Evolutionary conservation across 1,139 yeast species (phyloP).

Genomic region (Candida albicans): DNA sequence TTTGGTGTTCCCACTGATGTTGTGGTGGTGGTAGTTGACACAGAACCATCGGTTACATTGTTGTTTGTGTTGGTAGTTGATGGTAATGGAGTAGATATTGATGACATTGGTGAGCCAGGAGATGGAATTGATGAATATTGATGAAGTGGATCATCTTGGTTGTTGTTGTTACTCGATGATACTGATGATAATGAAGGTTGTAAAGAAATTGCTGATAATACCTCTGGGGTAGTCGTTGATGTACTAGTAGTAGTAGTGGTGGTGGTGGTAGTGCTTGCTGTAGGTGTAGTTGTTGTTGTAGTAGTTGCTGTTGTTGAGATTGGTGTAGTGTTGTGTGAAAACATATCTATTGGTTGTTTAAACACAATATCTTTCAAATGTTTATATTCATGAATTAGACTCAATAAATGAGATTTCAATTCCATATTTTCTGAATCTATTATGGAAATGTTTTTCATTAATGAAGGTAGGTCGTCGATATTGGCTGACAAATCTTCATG

Average conservation of each 20-base stretch:
- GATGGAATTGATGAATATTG: neutral
- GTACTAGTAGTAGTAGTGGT: no score
- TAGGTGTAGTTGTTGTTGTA: no score
- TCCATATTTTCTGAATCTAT: conserved; percentile 38
- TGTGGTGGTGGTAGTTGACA: neutral
- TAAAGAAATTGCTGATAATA: neutral
- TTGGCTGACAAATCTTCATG: conserved; percentile 7
- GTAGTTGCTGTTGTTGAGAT: no score
- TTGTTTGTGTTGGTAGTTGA: neutral
- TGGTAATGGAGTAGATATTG: neutral
- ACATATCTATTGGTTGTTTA: conserved; percentile 13
- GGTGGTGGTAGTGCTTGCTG: no score
- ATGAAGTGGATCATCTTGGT: neutral
- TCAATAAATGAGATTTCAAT: conserved; percentile 37
- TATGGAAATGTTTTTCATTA: conserved; percentile 23
- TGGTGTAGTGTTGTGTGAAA: no score
- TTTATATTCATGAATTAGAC: conserved; percentile 45
- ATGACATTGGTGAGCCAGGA: neutral
- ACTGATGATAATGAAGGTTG: neutral
- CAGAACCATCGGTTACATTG: no score
- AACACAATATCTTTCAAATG: conserved; percentile 36
- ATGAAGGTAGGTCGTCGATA: conserved; percentile 5
- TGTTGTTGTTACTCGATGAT: neutral
- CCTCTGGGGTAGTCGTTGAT: neutral
- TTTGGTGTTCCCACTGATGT: neutral